Evolutionary conservation across 192 early-diverging fungal species (phyloP).

Genomic region (Mortierella hygrophila): DNA sequence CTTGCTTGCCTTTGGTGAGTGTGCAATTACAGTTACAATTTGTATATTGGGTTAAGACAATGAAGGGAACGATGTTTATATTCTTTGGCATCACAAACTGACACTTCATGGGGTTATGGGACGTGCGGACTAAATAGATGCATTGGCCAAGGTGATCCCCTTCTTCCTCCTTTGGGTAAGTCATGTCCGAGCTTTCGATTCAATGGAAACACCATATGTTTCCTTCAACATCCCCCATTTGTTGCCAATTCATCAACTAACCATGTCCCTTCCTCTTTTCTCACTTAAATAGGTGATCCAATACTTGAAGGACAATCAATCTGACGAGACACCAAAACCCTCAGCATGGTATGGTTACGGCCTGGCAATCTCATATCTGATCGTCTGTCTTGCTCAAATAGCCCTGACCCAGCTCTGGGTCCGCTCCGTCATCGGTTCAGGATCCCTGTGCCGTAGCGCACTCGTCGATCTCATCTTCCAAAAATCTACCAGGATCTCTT

Average conservation of each 20-base stretch:
- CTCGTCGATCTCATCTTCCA: slow-evolving; percentile 35
- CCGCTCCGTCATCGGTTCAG: not conserved
- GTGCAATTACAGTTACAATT: not conserved
- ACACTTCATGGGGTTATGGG: not conserved
- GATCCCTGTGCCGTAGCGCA: slow-evolving; percentile 8
- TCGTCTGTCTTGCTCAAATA: not conserved
- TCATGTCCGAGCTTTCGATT: not conserved
- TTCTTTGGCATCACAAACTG: not conserved
- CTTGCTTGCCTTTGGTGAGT: slow-evolving; percentile 15
- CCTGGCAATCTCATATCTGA: not conserved
- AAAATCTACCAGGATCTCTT: slow-evolving; percentile 35
- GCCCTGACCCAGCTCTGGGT: slow-evolving; percentile 6
- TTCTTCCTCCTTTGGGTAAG: slow-evolving; percentile 39
- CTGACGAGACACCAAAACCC: not conserved
- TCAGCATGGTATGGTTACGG: slow-evolving; percentile 40
- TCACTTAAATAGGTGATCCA: slow-evolving; percentile 30
- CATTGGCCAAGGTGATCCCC: slow-evolving; percentile 13
- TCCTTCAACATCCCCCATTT: not conserved
- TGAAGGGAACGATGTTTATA: not conserved
- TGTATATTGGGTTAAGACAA: not conserved
- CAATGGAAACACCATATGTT: not conserved
- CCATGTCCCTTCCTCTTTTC: not conserved
- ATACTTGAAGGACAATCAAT: slow-evolving; percentile 29
- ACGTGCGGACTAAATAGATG: slow-evolving; percentile 13
- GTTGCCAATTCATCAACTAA: not conserved